Evolutionary conservation across 768 basidiomycete species (phyloP).

Genomic region (Leccinum subgranulosum): DNA sequence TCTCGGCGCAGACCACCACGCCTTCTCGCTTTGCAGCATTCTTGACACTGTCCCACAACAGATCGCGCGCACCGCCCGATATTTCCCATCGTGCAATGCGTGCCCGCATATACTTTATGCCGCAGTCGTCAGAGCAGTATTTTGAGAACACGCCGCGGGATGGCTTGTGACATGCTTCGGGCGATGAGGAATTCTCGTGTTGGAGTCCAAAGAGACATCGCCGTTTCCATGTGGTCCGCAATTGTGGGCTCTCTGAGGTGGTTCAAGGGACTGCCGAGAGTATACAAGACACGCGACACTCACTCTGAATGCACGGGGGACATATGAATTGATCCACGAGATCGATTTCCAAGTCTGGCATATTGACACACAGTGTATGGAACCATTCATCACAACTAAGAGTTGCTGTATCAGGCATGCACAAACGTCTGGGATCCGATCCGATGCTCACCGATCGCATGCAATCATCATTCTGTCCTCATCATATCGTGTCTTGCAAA

Average conservation of each 20-base stretch:
- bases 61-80: slow-evolving; percentile 58
- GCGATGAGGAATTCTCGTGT: slow-evolving; percentile 57
- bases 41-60: slow-evolving; percentile 74
- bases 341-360: slow-evolving; percentile 79
- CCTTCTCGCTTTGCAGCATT: slow-evolving; percentile 69
- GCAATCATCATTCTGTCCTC: slow-evolving; percentile 91
- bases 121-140: slow-evolving; percentile 90
- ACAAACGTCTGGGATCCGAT: not conserved
- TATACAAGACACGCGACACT: slow-evolving; percentile 29
- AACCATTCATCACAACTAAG: slow-evolving; percentile 94
- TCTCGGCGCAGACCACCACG: slow-evolving; percentile 49
- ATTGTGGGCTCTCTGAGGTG: slow-evolving; percentile 52
- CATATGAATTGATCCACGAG: slow-evolving; percentile 93
- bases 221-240: slow-evolving; percentile 75
- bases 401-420: not conserved
- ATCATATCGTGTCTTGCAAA: slow-evolving; percentile 86
- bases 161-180: slow-evolving; percentile 74
- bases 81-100: slow-evolving; percentile 62
- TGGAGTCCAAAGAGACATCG: slow-evolving; percentile 72
- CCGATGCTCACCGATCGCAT: slow-evolving; percentile 71
- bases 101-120: slow-evolving; percentile 65
- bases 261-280: not conserved
- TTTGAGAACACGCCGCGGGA: slow-evolving; percentile 82
- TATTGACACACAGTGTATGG: slow-evolving; percentile 79
- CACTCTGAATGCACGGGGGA: slow-evolving; percentile 74